Percentiles rank a stretch among this genome's conserved stretches.
These are phyloP conservation scores for Aureobasidium sp. DNA, from an alignment of 2,329 filamentous ascomycete species.

Conservation along the genomic window DNA sequence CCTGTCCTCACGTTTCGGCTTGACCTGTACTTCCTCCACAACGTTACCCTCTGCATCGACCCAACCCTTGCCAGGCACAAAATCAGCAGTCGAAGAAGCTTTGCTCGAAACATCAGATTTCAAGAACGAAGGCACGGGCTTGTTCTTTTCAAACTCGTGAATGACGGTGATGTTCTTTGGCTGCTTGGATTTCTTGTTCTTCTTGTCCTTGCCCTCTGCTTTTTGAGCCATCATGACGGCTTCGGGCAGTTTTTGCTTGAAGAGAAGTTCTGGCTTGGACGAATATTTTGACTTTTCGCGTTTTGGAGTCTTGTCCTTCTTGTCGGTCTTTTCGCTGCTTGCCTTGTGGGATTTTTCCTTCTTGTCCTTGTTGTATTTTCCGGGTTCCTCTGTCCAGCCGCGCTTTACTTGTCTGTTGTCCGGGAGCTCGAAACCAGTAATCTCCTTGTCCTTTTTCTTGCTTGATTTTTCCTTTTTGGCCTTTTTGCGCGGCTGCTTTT, in stretches of 20 bases:
- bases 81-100: slow-evolving; percentile 49
- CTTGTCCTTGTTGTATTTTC: slow-evolving; percentile 42
- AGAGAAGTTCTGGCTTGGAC: slow-evolving; percentile 67
- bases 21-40: slow-evolving; percentile 49
- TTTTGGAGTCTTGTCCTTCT: slow-evolving; percentile 59
- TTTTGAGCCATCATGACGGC: slow-evolving; percentile 30
- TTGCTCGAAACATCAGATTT: slow-evolving; percentile 48
- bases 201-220: slow-evolving; percentile 50
- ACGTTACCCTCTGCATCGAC: slow-evolving; percentile 71
- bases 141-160: slow-evolving; percentile 84
- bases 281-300: slow-evolving; percentile 70
- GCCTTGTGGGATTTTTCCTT: slow-evolving; percentile 53
- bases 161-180: slow-evolving; percentile 54
- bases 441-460: slow-evolving; percentile 44
- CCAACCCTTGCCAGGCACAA: slow-evolving; percentile 83
- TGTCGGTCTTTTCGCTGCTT: slow-evolving; percentile 69
- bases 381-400: slow-evolving; percentile 66
- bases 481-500: slow-evolving; percentile 29
- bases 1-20: slow-evolving; percentile 11
- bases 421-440: slow-evolving; percentile 66
- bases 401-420: slow-evolving; percentile 74
- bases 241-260: slow-evolving; percentile 62
- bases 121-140: slow-evolving; percentile 75
- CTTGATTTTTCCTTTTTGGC: slow-evolving; percentile 49
- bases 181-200: slow-evolving; percentile 49